Evolutionary conservation across 2,329 filamentous ascomycete genomes (phyloP).

Genomic region (Cryphonectria nitschkei): DNA sequence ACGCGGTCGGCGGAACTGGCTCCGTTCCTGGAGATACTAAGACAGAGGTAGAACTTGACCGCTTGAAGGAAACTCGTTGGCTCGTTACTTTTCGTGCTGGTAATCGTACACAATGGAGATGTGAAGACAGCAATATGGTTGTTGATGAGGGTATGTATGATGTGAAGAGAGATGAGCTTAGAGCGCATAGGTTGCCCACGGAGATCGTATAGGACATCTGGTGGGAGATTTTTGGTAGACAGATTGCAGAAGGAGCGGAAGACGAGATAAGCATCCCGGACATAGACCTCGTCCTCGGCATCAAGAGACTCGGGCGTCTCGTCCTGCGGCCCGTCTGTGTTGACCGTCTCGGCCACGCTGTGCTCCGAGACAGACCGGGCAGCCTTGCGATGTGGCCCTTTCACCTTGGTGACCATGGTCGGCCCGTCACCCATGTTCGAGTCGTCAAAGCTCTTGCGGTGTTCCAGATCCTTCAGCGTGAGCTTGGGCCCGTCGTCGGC

Average conservation of each 20-base stretch:
- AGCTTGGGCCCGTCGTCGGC: constrained; percentile 56
- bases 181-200: constrained; percentile 96
- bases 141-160: constrained; percentile 93
- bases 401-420: constrained; percentile 68
- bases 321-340: constrained; percentile 56
- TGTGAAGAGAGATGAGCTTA: constrained; percentile 91
- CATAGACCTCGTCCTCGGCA: constrained; percentile 90
- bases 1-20: constrained; percentile 90
- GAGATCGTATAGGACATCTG: constrained; percentile 90
- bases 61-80: constrained; percentile 91
- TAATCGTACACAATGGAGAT: constrained; percentile 89
- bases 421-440: constrained; percentile 68
- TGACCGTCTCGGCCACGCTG: constrained; percentile 38
- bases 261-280: constrained; percentile 94
- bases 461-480: constrained; percentile 68
- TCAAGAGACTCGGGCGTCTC: constrained; percentile 65
- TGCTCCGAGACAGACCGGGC: constrained; percentile 57
- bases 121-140: constrained; percentile 92
- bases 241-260: constrained; percentile 98
- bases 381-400: constrained; percentile 46
- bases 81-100: constrained; percentile 85
- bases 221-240: constrained; percentile 86
- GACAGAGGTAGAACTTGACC: constrained; percentile 93
- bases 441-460: constrained; percentile 71
- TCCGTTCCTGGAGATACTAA: constrained; percentile 93